Percentiles rank a stretch among this genome's conserved stretches.
Evolutionary conservation across 306 rosid genomes (phyloP).

Genomic region (Lotus japonicus): DNA sequence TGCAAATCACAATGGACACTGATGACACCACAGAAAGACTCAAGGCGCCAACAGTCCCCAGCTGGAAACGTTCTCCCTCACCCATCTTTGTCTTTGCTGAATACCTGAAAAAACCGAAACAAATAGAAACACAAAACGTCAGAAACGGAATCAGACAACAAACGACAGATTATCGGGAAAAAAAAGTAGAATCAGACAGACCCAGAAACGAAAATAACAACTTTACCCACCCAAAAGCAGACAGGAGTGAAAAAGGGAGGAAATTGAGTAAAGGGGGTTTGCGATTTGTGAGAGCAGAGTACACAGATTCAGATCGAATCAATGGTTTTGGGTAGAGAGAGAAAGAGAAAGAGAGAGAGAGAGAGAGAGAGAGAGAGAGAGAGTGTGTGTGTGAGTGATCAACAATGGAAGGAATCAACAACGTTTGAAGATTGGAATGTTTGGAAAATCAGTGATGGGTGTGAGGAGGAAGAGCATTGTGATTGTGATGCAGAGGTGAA

Average conservation of each 20-base stretch:
- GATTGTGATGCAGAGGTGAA: neutral
- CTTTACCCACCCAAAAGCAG: slow-evolving; percentile 4
- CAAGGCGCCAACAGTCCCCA: slow-evolving; percentile 92
- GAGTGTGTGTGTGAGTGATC: too few species aligned
- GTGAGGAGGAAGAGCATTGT: neutral
- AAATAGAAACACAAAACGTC: neutral
- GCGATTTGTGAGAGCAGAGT: slow-evolving; percentile 4
- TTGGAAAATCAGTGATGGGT: neutral
- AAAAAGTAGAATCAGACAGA: slow-evolving; percentile 1
- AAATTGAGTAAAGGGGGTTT: neutral
- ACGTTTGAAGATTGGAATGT: neutral
- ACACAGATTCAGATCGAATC: slow-evolving; percentile 28
- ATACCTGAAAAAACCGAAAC: neutral
- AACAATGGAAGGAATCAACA: neutral
- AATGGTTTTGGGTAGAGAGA: slow-evolving; percentile 8
- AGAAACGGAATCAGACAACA: slow-evolving; percentile 3
- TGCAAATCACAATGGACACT: slow-evolving; percentile 83
- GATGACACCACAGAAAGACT: slow-evolving; percentile 83
- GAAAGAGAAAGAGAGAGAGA: neutral
- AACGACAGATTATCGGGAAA: neutral
- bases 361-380: too few species aligned
- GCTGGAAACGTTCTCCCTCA: slow-evolving; percentile 70
- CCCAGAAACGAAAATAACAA: slow-evolving; percentile 8
- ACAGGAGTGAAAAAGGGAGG: neutral
- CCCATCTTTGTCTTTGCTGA: slow-evolving; percentile 51